A percentile compares a stretch with the other conserved stretches of the same genome.
These are phyloP conservation scores for Solanum hybrid DNA, from an alignment of 305 asterid species.

Conservation along the genomic window DNA sequence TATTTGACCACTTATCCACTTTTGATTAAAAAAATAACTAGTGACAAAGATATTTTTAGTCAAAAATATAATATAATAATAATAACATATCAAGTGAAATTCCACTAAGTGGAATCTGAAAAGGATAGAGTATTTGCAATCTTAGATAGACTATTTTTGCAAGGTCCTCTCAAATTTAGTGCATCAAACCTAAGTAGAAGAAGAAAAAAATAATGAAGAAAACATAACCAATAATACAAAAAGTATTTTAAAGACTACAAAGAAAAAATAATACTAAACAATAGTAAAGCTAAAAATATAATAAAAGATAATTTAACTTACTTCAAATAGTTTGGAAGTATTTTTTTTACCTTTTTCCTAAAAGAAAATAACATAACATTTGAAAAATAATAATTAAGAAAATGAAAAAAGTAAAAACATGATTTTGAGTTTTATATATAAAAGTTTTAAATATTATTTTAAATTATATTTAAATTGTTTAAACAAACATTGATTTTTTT, in stretches of 20 bases:
- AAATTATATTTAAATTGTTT: no score
- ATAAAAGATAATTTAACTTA: background rate
- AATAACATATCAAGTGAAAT: no score
- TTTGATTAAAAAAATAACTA: background rate
- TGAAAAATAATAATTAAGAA: background rate
- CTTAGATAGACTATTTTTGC: background rate
- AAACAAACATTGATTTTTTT: background rate
- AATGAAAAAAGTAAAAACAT: background rate
- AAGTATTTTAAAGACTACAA: background rate
- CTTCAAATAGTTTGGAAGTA: background rate
- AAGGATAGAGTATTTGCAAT: rapidly evolving
- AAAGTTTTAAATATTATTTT: background rate
- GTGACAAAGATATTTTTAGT: background rate
- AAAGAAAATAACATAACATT: background rate
- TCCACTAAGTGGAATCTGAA: no score
- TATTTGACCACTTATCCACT: background rate
- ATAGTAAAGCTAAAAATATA: background rate
- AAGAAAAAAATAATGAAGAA: no score
- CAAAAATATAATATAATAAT: no score
- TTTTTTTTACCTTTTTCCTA: background rate
- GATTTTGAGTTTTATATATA: background rate
- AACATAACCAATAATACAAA: no score
- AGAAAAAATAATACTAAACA: no score
- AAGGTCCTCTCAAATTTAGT: no score
- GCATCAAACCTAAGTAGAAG: background rate